Evolutionary conservation across 1,139 yeast species (phyloP).

Genomic region (Yarrowia galli): DNA sequence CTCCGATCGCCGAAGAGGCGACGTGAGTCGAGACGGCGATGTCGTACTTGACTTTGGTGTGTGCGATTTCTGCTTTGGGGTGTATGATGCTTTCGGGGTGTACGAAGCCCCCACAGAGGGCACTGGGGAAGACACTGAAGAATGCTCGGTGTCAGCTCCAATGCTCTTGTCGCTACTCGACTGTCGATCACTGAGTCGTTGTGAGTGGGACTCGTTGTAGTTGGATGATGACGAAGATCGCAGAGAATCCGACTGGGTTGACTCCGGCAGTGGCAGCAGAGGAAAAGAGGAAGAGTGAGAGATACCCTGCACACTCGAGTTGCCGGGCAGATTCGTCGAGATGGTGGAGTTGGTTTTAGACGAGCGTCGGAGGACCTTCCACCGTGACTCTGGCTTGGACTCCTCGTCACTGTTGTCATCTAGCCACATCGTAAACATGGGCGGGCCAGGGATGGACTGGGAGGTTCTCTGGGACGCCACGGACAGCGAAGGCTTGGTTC

Average conservation of each 20-base stretch:
- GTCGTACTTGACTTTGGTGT: neutral
- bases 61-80: neutral
- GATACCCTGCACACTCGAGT: neutral
- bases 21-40: constrained; percentile 21
- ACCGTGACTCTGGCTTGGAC: constrained; percentile 11
- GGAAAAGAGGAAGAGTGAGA: constrained; percentile 13
- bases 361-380: constrained; percentile 26
- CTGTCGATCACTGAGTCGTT: constrained; percentile 15
- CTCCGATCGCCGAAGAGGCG: constrained; percentile 25
- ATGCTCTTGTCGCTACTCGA: constrained; percentile 23
- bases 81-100: constrained; percentile 3
- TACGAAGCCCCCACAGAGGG: neutral
- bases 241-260: constrained; percentile 5
- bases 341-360: constrained; percentile 26
- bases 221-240: constrained; percentile 13
- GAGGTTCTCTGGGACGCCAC: constrained; percentile 11
- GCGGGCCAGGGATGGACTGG: constrained; percentile 19
- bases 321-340: neutral
- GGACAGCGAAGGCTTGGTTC: neutral
- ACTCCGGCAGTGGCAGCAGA: constrained; percentile 2
- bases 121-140: constrained; percentile 11
- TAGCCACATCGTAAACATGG: constrained; percentile 27
- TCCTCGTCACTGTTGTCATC: constrained; percentile 33
- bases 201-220: constrained; percentile 22
- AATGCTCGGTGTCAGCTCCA: constrained; percentile 14